These are phyloP conservation scores for Vanrija sp. DNA, from an alignment of 1,284 basidiomycete species.

Conservation along the genomic window DNA sequence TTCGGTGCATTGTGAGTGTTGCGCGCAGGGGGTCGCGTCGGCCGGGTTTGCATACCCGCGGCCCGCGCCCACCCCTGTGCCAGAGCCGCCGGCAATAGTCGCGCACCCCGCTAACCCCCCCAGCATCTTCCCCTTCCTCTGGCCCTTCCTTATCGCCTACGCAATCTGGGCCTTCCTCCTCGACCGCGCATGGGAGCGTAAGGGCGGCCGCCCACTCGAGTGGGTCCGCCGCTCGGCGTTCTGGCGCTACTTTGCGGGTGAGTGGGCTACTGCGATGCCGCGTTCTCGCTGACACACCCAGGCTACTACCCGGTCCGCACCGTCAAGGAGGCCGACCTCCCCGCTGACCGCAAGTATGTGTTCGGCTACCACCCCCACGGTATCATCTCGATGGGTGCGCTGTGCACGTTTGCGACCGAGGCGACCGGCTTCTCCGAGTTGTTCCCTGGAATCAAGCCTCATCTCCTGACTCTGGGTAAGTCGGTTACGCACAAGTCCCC, in stretches of 20 bases:
- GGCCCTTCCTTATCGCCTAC: conserved; percentile 78
- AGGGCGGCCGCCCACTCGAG: conserved; percentile 68
- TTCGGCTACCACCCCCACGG: conserved; percentile 98
- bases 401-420: conserved; percentile 91
- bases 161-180: conserved; percentile 68
- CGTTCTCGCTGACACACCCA: too few species aligned
- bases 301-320: conserved; percentile 14
- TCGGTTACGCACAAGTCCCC: not conserved
- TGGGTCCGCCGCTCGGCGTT: conserved; percentile 68
- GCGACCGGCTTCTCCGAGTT: conserved; percentile 85
- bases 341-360: conserved; percentile 84
- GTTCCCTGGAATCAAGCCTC: conserved; percentile 88
- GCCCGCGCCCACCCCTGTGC: too few species aligned
- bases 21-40: conserved; percentile 1
- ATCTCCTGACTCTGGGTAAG: conserved; percentile 75
- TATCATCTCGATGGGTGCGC: conserved; percentile 90
- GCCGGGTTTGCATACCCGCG: too few species aligned
- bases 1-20: conserved; percentile 68
- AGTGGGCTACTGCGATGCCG: not conserved
- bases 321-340: conserved; percentile 72
- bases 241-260: conserved; percentile 57
- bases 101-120: too few species aligned
- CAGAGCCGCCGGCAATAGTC: too few species aligned
- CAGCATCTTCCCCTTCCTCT: conserved; percentile 81
- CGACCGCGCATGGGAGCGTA: conserved; percentile 67